Percentiles rank a stretch among this genome's conserved stretches.
Conservation (phyloP, 2,329 filamentous ascomycete species). For the Cytospora piceicola region DNA sequence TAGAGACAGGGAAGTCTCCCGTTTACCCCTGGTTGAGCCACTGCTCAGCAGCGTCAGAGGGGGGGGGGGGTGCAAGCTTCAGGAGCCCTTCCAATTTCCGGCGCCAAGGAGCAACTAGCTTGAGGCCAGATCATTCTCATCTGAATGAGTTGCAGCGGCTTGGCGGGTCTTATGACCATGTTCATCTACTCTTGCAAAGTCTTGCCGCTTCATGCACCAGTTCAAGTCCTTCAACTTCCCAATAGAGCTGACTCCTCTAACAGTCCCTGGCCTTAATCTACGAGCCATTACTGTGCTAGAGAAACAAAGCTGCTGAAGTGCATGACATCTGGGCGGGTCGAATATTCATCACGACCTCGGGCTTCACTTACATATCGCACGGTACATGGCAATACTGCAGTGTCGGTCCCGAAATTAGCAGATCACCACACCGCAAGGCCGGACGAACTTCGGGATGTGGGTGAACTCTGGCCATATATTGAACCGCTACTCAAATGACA, state of each 20-base stretch:
- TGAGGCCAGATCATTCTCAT: no score
- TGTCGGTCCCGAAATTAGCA: neutral
- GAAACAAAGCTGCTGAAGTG: neutral
- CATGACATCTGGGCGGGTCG: neutral
- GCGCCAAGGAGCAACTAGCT: no score
- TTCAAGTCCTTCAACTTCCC: no score
- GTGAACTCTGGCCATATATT: neutral
- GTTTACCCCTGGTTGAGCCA: constrained; percentile 7
- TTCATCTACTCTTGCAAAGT: no score
- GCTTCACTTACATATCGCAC: no score
- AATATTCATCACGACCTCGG: neutral
- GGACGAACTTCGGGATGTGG: neutral
- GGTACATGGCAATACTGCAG: neutral
- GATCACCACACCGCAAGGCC: neutral
- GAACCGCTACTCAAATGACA: neutral
- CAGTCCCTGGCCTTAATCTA: no score
- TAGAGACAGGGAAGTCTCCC: constrained; percentile 8
- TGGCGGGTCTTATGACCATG: no score
- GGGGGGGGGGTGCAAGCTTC: neutral
- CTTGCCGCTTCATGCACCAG: no score
- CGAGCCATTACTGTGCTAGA: no score
- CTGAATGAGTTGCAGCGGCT: no score
- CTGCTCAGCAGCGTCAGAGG: neutral
- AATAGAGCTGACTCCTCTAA: no score
- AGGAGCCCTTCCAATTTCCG: no score